These are phyloP conservation scores for Yarrowia hollandica DNA, from an alignment of 805 yeast species.

Conservation along the genomic window DNA sequence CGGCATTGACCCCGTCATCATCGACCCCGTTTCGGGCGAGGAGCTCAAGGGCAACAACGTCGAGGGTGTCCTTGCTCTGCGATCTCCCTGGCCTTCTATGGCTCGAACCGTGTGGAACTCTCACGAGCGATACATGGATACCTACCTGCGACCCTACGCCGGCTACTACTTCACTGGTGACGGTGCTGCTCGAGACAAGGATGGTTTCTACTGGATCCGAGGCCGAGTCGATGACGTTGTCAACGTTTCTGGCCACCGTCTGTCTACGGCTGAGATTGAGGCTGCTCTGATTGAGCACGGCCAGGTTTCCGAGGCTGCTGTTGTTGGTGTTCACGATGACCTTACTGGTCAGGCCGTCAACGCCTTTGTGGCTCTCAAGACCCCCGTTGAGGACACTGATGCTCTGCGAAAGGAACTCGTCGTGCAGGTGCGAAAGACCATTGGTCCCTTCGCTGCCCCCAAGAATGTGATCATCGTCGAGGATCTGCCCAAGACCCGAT, in stretches of 20 bases:
- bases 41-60: conserved; percentile 85
- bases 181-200: conserved; percentile 96
- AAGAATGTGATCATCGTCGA: conserved; percentile 77
- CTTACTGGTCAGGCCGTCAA: conserved; percentile 97
- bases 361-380: conserved; percentile 86
- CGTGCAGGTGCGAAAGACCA: conserved; percentile 85
- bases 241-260: conserved; percentile 95
- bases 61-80: conserved; percentile 93
- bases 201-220: conserved; percentile 96
- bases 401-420: conserved; percentile 68
- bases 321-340: conserved; percentile 91
- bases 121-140: conserved; percentile 82
- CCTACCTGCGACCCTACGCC: conserved; percentile 89
- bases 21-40: conserved; percentile 89
- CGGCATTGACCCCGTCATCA: conserved; percentile 85
- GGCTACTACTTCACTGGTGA: conserved; percentile 96
- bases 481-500: conserved; percentile 96
- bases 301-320: conserved; percentile 91
- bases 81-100: conserved; percentile 97
- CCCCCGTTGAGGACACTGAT: conserved; percentile 43
- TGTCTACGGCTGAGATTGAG: conserved; percentile 98
- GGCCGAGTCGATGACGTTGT: conserved; percentile 99
- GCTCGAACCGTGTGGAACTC: conserved; percentile 93
- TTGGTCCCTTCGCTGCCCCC: conserved; percentile 95
- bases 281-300: conserved; percentile 80